Evolutionary conservation across 164 flowering plant genomes (phyloP), one percentile per base, ranked within the genome.

Genomic region (Stephania cephalantha): DNA sequence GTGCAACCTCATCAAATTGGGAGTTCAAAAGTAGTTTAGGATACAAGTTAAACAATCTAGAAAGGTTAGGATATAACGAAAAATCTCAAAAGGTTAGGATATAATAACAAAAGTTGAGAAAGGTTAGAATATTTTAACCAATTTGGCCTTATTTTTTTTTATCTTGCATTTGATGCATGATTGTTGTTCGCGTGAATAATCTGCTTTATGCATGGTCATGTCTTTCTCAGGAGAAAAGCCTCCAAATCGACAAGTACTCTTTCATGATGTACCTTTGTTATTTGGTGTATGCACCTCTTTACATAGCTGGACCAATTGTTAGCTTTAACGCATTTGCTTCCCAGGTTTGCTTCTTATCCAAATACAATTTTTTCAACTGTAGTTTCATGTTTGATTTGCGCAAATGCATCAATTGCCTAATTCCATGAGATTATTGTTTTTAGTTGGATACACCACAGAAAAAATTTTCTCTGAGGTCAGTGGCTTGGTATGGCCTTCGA

Each of bases 241-340:
- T 85, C 12, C 78, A 74, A 45, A 76, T 71, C 35, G 90, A 86
- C 75, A 87, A 82, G 71, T 93, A 82, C 81, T 79, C 91, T 35
- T 90, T 84, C 72, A 76, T 50, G 44, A 85, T 80, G 72, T 95
- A 95, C 86, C 85, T 95, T 25, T 87, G 91, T 79, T 95, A 93
- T 84, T 83, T 95, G 89, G 80, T 88, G 18, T 95, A 88, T 88
- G 99, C 99, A 31, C 99, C 99, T 3, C 91, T 95, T 30, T 95
- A 95, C 79, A 86, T 95, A 78, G 91, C 99, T 76, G 99, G 99
- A 45, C 99, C 99, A 76, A 88, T 95, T 46, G 73, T 90, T 71
- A 92, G 91, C 91, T 95, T 92, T 85, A 92, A 92, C 75, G 97
- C 97, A 68, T 93, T 92, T 82, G 91, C 97, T 70, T 90, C 93